phyloP scores from a whole-genome alignment of 2,329 filamentous ascomycete genomes.

The Xylaria sp. region DNA sequence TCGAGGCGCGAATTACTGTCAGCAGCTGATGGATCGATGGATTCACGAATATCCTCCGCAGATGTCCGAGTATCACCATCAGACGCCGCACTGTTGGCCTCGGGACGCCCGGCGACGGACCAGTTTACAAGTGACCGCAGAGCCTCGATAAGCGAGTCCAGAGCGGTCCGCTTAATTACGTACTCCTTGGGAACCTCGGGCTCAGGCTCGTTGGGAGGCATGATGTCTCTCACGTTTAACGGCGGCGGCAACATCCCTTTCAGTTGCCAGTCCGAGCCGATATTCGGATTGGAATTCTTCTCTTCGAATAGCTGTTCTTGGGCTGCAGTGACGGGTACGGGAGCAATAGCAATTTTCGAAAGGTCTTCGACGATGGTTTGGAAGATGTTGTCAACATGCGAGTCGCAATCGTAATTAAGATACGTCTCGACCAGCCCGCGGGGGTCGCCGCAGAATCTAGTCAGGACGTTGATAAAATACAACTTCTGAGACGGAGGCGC shows the following conservation, averaged over 20 bases:
- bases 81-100: constrained; percentile 55
- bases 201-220: constrained; percentile 61
- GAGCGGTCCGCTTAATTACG: constrained; percentile 82
- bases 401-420: constrained; percentile 96
- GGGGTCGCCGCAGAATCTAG: constrained; percentile 82
- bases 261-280: constrained; percentile 79
- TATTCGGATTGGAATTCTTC: constrained; percentile 63
- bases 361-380: constrained; percentile 93
- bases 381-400: constrained; percentile 95
- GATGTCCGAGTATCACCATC: constrained; percentile 58
- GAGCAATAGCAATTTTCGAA: constrained; percentile 80
- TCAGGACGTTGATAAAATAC: constrained; percentile 84
- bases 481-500: constrained; percentile 90
- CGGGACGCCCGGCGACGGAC: constrained; percentile 69
- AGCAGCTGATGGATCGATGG: constrained; percentile 70
- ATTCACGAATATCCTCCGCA: constrained; percentile 63
- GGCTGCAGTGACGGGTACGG: constrained; percentile 71
- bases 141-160: constrained; percentile 87
- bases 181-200: constrained; percentile 85
- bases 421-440: constrained; percentile 92
- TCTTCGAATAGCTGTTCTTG: constrained; percentile 91
- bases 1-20: constrained; percentile 65
- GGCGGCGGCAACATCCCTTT: constrained; percentile 85
- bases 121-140: constrained; percentile 90
- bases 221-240: constrained; percentile 77